These are phyloP conservation scores for Osmanthus fragrans DNA, from an alignment of 257 asterid species.

Conservation along the genomic window DNA sequence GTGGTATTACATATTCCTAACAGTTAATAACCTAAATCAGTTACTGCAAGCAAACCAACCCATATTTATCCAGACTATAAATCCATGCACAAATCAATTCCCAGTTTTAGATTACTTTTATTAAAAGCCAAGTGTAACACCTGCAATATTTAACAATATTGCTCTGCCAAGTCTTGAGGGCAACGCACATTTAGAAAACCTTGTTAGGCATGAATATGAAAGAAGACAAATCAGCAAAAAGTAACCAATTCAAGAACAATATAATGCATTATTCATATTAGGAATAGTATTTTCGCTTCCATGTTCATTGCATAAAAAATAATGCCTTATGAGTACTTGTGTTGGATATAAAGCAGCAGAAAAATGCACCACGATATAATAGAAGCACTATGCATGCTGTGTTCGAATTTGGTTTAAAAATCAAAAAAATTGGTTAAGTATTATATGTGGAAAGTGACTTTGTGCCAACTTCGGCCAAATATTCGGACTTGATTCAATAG, in stretches of 20 bases:
- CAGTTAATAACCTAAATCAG: neutral
- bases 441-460: too few relatives aligned
- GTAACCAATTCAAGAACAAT: neutral
- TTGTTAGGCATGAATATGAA: constrained; percentile 17
- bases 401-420: too few relatives aligned
- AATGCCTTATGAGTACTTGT: neutral
- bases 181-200: constrained; percentile 66
- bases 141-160: constrained; percentile 83
- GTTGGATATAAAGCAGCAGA: neutral
- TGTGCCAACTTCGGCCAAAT: too few relatives aligned
- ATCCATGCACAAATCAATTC: neutral
- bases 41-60: neutral
- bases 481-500: too few relatives aligned
- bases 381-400: neutral
- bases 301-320: neutral
- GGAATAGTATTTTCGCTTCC: neutral
- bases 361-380: neutral
- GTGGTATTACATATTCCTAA: too few relatives aligned
- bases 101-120: neutral
- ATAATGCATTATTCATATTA: too few relatives aligned
- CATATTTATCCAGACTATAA: neutral
- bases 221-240: neutral
- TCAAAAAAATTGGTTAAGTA: too few relatives aligned
- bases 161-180: constrained; percentile 84
- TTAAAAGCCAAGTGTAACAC: constrained; percentile 34